These are phyloP conservation scores for Hortiboletus campestris DNA, from an alignment of 768 basidiomycete species.

Conservation along the genomic window DNA sequence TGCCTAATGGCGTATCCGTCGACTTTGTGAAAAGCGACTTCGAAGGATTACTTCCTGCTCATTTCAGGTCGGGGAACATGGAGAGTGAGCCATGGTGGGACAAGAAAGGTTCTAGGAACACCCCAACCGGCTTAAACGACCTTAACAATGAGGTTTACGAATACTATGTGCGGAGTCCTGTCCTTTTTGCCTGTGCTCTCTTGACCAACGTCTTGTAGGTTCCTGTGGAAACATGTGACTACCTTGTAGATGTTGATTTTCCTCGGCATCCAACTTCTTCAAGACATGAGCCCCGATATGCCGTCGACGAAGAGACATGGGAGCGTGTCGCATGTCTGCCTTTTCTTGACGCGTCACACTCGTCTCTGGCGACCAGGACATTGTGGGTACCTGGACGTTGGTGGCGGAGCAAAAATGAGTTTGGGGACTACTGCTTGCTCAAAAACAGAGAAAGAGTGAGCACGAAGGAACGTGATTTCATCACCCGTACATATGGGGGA, in stretches of 20 bases:
- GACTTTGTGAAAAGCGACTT: slow-evolving; percentile 92
- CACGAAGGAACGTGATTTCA: slow-evolving; percentile 25
- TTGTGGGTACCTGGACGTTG: slow-evolving; percentile 75
- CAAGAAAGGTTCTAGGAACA: slow-evolving; percentile 56
- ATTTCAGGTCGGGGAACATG: slow-evolving; percentile 50
- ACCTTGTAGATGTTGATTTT: slow-evolving; percentile 88
- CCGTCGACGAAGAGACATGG: slow-evolving; percentile 64
- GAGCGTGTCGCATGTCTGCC: slow-evolving; percentile 76
- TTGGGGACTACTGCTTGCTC: slow-evolving; percentile 90
- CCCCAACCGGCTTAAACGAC: slow-evolving; percentile 78
- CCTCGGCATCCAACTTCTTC: slow-evolving; percentile 61
- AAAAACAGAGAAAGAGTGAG: slow-evolving; percentile 48
- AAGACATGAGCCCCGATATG: slow-evolving; percentile 76
- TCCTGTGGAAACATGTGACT: slow-evolving; percentile 72
- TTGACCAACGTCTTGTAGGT: slow-evolving; percentile 46
- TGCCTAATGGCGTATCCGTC: slow-evolving; percentile 81
- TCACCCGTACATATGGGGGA: slow-evolving; percentile 3
- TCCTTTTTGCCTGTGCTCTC: background rate
- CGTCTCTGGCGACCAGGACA: slow-evolving; percentile 66
- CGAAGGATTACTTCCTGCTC: slow-evolving; percentile 81
- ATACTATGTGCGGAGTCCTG: slow-evolving; percentile 63
- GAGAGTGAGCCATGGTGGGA: slow-evolving; percentile 30
- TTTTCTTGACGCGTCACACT: slow-evolving; percentile 82
- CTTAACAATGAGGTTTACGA: slow-evolving; percentile 75
- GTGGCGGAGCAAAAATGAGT: slow-evolving; percentile 71